Conservation (phyloP, 495 filamentous ascomycete species). For the Bryoglossum gracile region DNA sequence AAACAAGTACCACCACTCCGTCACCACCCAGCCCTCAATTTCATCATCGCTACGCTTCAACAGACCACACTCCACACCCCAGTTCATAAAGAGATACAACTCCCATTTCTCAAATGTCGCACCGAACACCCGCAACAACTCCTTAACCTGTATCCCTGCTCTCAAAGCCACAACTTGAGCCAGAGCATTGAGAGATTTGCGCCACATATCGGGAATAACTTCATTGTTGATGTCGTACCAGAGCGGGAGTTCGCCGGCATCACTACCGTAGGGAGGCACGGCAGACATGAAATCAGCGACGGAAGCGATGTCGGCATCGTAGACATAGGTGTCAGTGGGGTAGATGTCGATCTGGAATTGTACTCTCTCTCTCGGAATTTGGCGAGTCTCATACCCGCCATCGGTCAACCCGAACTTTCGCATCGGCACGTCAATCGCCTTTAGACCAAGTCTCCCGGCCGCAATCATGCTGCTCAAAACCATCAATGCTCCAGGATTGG, state of each 20-base stretch:
- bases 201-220: constrained; percentile 57
- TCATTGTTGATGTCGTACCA: constrained; percentile 74
- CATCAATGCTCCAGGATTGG: constrained; percentile 61
- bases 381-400: constrained; percentile 59
- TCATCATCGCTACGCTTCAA: constrained; percentile 27
- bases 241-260: constrained; percentile 49
- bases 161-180: constrained; percentile 51
- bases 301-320: constrained; percentile 46
- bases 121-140: constrained; percentile 47
- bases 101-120: constrained; percentile 63
- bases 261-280: constrained; percentile 19
- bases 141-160: constrained; percentile 46
- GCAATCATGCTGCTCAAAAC: constrained; percentile 63
- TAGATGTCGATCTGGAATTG: constrained; percentile 54
- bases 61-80: constrained; percentile 49
- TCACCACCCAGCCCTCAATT: constrained; percentile 40
- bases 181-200: constrained; percentile 50
- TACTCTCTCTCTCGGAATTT: constrained; percentile 58
- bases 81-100: constrained; percentile 55
- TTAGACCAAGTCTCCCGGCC: constrained; percentile 46
- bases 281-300: constrained; percentile 7
- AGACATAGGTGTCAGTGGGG: constrained; percentile 52
- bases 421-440: constrained; percentile 49
- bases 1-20: constrained; percentile 67
- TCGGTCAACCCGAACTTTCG: constrained; percentile 67